Base-by-base conservation (phyloP, 768 basidiomycete species). In the Harrya chromipes region DNA sequence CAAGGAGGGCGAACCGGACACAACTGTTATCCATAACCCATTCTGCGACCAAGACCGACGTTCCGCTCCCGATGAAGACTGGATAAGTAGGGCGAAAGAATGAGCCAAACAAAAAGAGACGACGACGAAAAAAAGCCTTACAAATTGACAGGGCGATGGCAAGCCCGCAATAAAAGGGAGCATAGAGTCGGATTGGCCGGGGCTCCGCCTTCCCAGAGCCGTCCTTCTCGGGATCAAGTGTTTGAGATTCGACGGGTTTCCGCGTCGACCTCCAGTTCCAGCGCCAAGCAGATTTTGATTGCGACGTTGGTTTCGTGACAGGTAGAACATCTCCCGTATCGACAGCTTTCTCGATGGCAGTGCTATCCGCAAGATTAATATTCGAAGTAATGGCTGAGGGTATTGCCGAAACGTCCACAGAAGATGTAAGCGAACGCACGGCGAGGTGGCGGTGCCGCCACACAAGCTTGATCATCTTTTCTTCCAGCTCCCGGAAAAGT, bases 401-500 rank as follows among this genome's bases (percentile, higher is more conserved):
- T 17, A 73, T 58, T 9, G 21, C 40, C 4, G 79, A 79, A 39
- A 73, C 71, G 29, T 74, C 63, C 16, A 26, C 12, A 24, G 65
- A 53, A 38, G 72, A 65, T 13, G 60, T 53, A 45, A 6, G 23
- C 1, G 62, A 56, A 35, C 53, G n/a, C 3, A 35, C 31, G 2
- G 33, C 20, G 8, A 50, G 49, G 50, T 70, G 60, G 41, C 82
- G 74, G 27, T 73, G 60, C 47, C 76, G 68, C 90, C 90, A 91
- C 46, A 93, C 84, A 63, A 85, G 81, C 60, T 82, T 81, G 73
- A 92, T 89, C 63, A 92, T 76, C 56, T 87, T 86, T 29, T 82
- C 80, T 49, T 90, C 85, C 54, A 90, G 83, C 53, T 88, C 87
- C 20, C 67, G 64, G 61, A 78, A 84, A 14, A 84, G 69, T 0